Evolutionary conservation across 2,329 filamentous ascomycete species (phyloP).

Genomic region (Aspergillus oerlinghausenensis): DNA sequence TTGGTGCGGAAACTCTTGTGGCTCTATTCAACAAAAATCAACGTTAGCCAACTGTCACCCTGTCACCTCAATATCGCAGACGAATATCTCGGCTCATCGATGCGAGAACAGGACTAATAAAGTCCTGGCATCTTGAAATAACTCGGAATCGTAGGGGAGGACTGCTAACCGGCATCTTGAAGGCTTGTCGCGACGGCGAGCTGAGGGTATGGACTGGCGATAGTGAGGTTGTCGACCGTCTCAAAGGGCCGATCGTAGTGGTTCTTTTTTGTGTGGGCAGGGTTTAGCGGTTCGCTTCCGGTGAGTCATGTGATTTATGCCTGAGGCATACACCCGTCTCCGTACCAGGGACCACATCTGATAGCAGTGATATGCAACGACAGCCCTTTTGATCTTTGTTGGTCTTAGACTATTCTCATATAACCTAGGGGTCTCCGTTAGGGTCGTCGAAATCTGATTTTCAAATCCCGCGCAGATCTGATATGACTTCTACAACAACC

Average conservation of each 20-base stretch:
- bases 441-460: not conserved
- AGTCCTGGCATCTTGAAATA: not conserved
- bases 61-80: not conserved
- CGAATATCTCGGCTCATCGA: not conserved
- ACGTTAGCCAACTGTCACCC: conserved; percentile 8
- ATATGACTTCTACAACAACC: not conserved
- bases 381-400: not conserved
- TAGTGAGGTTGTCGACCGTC: conserved; percentile 33
- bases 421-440: not conserved
- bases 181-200: conserved; percentile 40
- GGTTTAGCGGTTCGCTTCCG: conserved; percentile 38
- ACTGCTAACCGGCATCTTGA: conserved; percentile 54
- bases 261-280: conserved; percentile 39
- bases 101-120: not conserved
- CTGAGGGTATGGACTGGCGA: conserved; percentile 31
- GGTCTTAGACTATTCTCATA: not conserved
- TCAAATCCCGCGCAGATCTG: not conserved
- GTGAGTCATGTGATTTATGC: conserved; percentile 31
- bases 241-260: conserved; percentile 21
- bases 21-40: conserved; percentile 56
- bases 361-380: not conserved
- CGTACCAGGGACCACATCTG: not conserved
- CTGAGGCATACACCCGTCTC: conserved; percentile 12
- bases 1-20: conserved; percentile 99
- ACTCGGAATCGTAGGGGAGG: conserved; percentile 1